Evolutionary conservation across 305 asterid species (phyloP).

Genomic region (Solanum hybrid): DNA sequence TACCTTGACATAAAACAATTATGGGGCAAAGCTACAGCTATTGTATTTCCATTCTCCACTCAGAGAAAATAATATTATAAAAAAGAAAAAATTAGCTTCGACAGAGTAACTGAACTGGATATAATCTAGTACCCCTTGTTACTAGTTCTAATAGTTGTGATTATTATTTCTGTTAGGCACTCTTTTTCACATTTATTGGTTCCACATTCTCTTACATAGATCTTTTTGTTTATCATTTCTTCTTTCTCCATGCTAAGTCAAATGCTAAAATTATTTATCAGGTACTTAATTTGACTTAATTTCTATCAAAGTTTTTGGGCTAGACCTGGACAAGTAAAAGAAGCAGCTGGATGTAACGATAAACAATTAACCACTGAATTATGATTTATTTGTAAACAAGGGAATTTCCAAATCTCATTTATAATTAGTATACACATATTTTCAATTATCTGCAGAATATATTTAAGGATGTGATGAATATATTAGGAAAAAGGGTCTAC

Average conservation of each 20-base stretch:
- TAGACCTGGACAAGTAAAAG: background rate
- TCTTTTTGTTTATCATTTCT: conserved; percentile 1
- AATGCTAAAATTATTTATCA: conserved; percentile 1
- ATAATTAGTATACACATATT: background rate
- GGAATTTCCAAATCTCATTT: background rate
- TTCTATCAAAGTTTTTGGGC: background rate
- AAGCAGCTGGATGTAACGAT: background rate
- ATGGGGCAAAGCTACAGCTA: background rate
- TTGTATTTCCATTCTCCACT: background rate
- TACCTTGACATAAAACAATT: background rate
- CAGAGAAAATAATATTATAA: background rate
- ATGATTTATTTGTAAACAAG: background rate
- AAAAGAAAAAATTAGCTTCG: background rate
- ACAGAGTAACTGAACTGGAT: background rate
- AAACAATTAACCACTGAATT: background rate
- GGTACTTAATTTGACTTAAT: background rate
- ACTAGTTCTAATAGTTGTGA: background rate
- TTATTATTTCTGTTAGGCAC: background rate
- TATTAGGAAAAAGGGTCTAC: conserved; percentile 13
- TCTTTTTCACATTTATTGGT: background rate
- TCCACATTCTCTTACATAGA: background rate
- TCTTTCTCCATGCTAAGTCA: background rate
- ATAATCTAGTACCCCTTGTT: background rate
- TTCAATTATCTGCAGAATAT: background rate
- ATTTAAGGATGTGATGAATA: background rate